Evolutionary conservation across 2,329 filamentous ascomycete genomes (phyloP).

Genomic region (Sclerotinia borealis): DNA sequence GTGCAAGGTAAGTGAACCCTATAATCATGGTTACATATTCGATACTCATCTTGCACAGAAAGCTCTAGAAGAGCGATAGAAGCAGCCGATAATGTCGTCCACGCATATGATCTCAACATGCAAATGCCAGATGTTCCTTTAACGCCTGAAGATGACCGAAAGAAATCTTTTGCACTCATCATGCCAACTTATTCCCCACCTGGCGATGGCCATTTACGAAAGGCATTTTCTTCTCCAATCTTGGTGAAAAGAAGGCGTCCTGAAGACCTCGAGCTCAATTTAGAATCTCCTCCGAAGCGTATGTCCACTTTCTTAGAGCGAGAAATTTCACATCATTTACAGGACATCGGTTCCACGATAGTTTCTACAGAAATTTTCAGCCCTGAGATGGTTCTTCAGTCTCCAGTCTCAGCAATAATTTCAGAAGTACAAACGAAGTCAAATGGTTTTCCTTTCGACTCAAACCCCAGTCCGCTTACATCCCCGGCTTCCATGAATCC

Average conservation of each 20-base stretch:
- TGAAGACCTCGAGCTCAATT: constrained; percentile 21
- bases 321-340: constrained; percentile 11
- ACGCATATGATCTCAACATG: constrained; percentile 71
- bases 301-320: constrained; percentile 24
- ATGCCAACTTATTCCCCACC: background rate
- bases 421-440: background rate
- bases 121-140: constrained; percentile 59
- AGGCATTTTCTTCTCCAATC: background rate
- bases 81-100: constrained; percentile 69
- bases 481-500: constrained; percentile 18
- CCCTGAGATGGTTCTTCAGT: background rate
- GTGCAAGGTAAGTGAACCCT: constrained; percentile 50
- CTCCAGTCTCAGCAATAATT: background rate
- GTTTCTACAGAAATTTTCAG: background rate
- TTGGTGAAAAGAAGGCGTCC: constrained; percentile 19
- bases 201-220: background rate
- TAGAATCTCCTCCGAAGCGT: constrained; percentile 27
- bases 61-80: constrained; percentile 66
- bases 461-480: constrained; percentile 5
- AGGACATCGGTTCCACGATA: background rate
- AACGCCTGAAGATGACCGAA: constrained; percentile 19
- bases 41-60: constrained; percentile 39
- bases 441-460: background rate
- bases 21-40: background rate
- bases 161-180: background rate